phyloP scores from a whole-genome alignment of 2,329 filamentous ascomycete genomes.

The Cryphonectria naterciae region DNA sequence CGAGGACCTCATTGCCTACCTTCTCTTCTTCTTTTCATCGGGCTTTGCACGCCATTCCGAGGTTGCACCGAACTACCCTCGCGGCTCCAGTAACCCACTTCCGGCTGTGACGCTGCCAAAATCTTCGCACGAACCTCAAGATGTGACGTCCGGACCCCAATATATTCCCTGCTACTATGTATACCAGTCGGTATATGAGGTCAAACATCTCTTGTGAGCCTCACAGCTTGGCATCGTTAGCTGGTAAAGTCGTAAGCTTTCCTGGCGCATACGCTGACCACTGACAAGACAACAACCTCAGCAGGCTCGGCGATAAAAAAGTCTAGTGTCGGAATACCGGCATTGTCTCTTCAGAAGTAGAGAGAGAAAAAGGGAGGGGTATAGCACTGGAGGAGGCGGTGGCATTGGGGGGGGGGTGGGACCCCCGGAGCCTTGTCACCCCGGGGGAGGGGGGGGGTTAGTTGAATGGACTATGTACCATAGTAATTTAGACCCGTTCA shows the following conservation, averaged over 20 bases:
- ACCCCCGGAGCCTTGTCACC: conserved; percentile 3
- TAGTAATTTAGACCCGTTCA: not conserved
- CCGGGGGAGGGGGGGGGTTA: not conserved
- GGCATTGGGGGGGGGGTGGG: not conserved
- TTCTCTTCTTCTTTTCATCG: not conserved
- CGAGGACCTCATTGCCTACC: not conserved
- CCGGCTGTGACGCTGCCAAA: not conserved
- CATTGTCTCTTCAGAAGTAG: not conserved
- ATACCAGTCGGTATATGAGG: not conserved
- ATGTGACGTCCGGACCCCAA: not conserved
- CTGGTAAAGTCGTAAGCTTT: not conserved
- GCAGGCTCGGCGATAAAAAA: not conserved
- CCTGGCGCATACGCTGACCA: not conserved
- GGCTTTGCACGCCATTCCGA: not conserved
- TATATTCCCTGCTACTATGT: not conserved
- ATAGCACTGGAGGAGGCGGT: not conserved
- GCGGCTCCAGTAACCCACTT: not conserved
- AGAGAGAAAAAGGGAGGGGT: not conserved
- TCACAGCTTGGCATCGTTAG: not conserved
- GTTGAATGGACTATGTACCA: not conserved
- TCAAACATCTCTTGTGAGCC: not conserved
- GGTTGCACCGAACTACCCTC: not conserved
- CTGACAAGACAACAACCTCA: not conserved
- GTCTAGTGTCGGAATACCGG: conserved; percentile 1
- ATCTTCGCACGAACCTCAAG: not conserved